Evolutionary conservation across 176 grass and related monocot genomes (phyloP), one percentile per base, ranked within the genome.

Genomic region (Thinopyrum elongatum): DNA sequence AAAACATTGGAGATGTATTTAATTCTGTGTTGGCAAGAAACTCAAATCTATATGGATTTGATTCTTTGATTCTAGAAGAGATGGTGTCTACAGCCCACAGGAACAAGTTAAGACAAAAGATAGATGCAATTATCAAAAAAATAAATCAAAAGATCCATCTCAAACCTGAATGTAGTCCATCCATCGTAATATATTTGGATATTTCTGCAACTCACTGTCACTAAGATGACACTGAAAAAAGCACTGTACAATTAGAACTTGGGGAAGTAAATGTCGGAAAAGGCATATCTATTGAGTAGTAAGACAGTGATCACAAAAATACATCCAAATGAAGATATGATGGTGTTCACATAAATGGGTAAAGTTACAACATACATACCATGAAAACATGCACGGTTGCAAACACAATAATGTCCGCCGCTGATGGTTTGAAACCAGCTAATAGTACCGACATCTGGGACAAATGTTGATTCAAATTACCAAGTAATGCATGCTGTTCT

Each of bases 151-250:
- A 85, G 33, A 57, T 78, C 41, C 4, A 74, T 79, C 31, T 47
- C 47, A 74, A 86, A 95, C 97, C 97, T 98, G 94, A 85, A 98
- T 91, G 63, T 94, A 94, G 87, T 98, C 97, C 76, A 93, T 93
- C 97, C 97, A 98, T 59, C 97, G 86, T 68, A 92, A 29, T 78
- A 96, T 65, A 92, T 96, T 87, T 21, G 92, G 75, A 65, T 88
- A 90, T 72, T 92, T 91, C 88, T 93, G 83, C 78, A 84, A 26
- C 35, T 92, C 90, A 1, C 17, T 88, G 42, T 90, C 84, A 27
- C 62, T 74, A 64, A 90, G 76, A 88, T 57, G 80, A 85, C 46
- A 86, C 94, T 98, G 88, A 78, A 81, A 91, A 59, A 83, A 90
- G 44, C 53, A 80, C 84, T 22, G 5, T 47, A 77, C 7, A 81